phyloP scores from a whole-genome alignment of 257 asterid genomes.

The Fraxinus quadrangulata region DNA sequence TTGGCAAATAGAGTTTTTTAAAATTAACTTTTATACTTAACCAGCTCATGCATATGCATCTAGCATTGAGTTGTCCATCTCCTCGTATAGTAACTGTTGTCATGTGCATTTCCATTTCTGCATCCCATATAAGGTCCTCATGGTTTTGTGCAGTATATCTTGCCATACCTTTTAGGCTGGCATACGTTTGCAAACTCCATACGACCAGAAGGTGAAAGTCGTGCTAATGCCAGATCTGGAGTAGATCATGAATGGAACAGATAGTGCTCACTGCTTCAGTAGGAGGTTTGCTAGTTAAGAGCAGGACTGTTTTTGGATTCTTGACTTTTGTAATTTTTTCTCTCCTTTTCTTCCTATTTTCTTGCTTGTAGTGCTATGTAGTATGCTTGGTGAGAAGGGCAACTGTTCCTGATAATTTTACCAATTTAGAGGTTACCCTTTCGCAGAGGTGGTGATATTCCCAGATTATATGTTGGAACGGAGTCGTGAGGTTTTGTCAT shows the following conservation, averaged over 20 bases:
- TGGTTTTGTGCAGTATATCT: constrained; percentile 59
- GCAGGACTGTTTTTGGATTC: not conserved
- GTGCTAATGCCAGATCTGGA: constrained; percentile 58
- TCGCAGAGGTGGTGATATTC: not conserved
- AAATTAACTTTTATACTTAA: not conserved
- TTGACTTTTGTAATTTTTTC: not conserved
- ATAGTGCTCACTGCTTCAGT: constrained; percentile 34
- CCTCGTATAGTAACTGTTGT: not conserved
- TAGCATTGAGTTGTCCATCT: not conserved
- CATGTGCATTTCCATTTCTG: not conserved
- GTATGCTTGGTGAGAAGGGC: not conserved
- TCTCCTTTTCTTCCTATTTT: not conserved
- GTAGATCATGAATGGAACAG: constrained; percentile 84
- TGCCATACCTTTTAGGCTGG: constrained; percentile 94
- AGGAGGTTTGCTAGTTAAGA: constrained; percentile 30
- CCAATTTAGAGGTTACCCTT: not conserved
- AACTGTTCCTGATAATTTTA: not conserved
- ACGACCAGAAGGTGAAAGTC: constrained; percentile 65
- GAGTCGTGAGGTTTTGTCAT: not conserved
- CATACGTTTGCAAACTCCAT: constrained; percentile 71
- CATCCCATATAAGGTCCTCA: constrained; percentile 22
- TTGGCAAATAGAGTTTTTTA: not conserved
- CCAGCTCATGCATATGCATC: not conserved
- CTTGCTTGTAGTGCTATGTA: not conserved
- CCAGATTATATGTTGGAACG: not conserved